Conservation (phyloP, 139 green algal species). For the Dunaliella primolecta region DNA sequence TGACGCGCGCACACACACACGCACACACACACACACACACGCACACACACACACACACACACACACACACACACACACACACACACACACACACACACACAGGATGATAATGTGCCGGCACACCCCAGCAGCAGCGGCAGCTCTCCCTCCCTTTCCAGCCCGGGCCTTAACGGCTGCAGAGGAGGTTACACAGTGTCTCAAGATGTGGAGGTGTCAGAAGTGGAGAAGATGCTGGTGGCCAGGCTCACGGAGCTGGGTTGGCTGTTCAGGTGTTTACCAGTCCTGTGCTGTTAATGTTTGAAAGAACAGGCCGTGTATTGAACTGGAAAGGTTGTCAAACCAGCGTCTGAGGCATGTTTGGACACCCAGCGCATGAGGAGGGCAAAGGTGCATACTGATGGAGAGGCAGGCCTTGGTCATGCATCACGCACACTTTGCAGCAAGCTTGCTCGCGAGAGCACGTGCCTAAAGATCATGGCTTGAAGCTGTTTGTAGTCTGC, state of each 20-base stretch:
- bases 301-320: too few relatives aligned
- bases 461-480: too few relatives aligned
- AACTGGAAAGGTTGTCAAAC: neutral
- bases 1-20: too few relatives aligned
- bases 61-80: too few relatives aligned
- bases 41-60: too few relatives aligned
- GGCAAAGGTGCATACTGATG: too few relatives aligned
- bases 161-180: neutral
- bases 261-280: slow-evolving; percentile 71
- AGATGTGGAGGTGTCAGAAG: slow-evolving; percentile 17
- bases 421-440: too few relatives aligned
- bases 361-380: neutral
- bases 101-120: neutral
- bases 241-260: slow-evolving; percentile 69
- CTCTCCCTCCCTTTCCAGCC: neutral
- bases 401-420: too few relatives aligned
- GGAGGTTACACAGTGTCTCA: slow-evolving; percentile 18
- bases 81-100: neutral
- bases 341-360: neutral
- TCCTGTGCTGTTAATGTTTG: too few relatives aligned
- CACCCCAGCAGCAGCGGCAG: neutral
- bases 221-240: slow-evolving; percentile 35
- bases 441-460: too few relatives aligned
- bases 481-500: too few relatives aligned
- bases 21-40: too few relatives aligned